Conservation (phyloP, 768 basidiomycete species). For the Mycena crocata region DNA sequence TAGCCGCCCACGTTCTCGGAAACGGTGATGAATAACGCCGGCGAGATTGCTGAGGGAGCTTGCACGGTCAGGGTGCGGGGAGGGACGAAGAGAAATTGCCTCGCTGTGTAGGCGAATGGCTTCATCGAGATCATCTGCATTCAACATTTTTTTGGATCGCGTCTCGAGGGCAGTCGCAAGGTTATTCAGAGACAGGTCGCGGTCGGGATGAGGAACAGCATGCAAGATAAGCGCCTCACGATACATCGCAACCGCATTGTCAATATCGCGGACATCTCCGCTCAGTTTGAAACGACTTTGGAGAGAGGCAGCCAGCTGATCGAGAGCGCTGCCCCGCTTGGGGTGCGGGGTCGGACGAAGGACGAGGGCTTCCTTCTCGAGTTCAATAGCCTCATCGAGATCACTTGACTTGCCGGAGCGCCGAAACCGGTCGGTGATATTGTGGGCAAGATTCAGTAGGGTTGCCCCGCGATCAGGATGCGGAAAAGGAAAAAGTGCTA, state of each 20-base stretch:
- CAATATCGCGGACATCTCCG: background rate
- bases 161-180: conserved; percentile 10
- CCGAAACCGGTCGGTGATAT: background rate
- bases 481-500: conserved; percentile 1
- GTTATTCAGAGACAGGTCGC: background rate
- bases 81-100: background rate
- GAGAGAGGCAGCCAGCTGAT: conserved; percentile 15
- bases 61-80: background rate
- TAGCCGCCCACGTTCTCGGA: background rate
- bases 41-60: conserved; percentile 1
- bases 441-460: conserved; percentile 1
- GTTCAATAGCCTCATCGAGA: conserved; percentile 11
- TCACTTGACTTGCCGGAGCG: conserved; percentile 1
- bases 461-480: background rate
- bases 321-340: background rate
- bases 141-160: background rate
- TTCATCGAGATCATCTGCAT: conserved; percentile 12
- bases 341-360: background rate
- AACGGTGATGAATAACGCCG: conserved; percentile 1
- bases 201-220: conserved; percentile 17
- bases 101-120: conserved; percentile 10
- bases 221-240: conserved; percentile 8
- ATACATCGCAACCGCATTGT: conserved; percentile 13
- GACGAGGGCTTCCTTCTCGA: background rate
- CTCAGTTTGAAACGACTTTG: background rate